These are phyloP conservation scores for Apiospora hydei DNA, from an alignment of 2,329 filamentous ascomycete species.

Conservation along the genomic window DNA sequence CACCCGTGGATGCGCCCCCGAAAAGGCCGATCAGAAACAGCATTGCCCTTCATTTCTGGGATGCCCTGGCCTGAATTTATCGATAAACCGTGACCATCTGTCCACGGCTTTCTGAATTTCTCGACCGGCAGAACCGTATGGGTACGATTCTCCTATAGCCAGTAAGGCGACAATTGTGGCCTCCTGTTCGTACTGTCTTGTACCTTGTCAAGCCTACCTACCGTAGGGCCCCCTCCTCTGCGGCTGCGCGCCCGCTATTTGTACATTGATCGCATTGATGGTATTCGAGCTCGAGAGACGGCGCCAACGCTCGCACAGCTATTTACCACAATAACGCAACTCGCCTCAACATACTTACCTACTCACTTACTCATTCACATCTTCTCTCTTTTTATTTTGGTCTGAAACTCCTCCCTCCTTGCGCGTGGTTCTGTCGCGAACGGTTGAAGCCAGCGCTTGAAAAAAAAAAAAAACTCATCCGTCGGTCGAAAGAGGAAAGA, in stretches of 20 bases:
- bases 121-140: not conserved
- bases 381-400: not conserved
- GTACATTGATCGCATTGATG: slow-evolving; percentile 11
- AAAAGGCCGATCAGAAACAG: slow-evolving; percentile 24
- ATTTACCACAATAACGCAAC: not conserved
- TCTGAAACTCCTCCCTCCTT: not conserved
- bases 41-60: slow-evolving; percentile 4
- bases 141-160: not conserved
- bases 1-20: not conserved
- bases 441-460: not conserved
- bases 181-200: slow-evolving; percentile 6
- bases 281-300: slow-evolving; percentile 10
- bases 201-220: not conserved
- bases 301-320: not conserved
- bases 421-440: not conserved
- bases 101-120: not conserved
- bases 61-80: slow-evolving; percentile 19
- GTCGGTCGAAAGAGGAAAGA: slow-evolving; percentile 7
- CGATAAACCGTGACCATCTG: slow-evolving; percentile 11
- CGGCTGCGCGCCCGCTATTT: slow-evolving; percentile 1
- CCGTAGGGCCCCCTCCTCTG: not conserved
- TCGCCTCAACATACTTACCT: not conserved
- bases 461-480: not conserved
- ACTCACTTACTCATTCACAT: not conserved
- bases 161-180: slow-evolving; percentile 8